phyloP scores from a whole-genome alignment of 148 eudicot genomes.

The Rhododendron mucronatum region DNA sequence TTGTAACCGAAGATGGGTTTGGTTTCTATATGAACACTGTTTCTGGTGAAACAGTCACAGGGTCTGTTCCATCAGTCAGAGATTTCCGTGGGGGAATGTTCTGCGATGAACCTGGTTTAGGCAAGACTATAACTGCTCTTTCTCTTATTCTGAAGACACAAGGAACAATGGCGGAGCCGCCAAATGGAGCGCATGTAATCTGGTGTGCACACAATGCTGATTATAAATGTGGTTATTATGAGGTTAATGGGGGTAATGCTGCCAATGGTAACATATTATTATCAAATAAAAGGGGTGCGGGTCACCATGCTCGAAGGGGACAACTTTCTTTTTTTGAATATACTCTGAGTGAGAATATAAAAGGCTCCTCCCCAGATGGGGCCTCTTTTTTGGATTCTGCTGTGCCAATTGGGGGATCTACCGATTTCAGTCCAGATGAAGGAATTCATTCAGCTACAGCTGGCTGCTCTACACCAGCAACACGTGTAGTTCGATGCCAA shows the following conservation, averaged over 20 bases:
- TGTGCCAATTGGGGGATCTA: slow-evolving; percentile 20
- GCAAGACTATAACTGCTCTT: slow-evolving; percentile 92
- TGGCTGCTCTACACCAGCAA: slow-evolving; percentile 22
- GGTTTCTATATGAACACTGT: slow-evolving; percentile 55
- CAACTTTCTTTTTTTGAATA: slow-evolving; percentile 47
- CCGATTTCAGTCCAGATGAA: slow-evolving; percentile 27
- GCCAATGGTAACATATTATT: slow-evolving; percentile 24
- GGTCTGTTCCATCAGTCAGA: slow-evolving; percentile 44
- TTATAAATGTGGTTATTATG: slow-evolving; percentile 87
- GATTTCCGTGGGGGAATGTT: slow-evolving; percentile 96
- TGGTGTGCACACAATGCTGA: slow-evolving; percentile 68
- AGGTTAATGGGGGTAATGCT: slow-evolving; percentile 40
- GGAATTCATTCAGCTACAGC: slow-evolving; percentile 21
- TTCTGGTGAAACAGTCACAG: slow-evolving; percentile 64
- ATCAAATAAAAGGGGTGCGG: slow-evolving; percentile 31
- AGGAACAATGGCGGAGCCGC: slow-evolving; percentile 79
- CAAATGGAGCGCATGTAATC: slow-evolving; percentile 49
- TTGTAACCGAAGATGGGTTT: slow-evolving; percentile 66
- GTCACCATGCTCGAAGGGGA: slow-evolving; percentile 50
- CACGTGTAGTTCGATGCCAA: slow-evolving; percentile 24
- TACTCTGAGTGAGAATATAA: slow-evolving; percentile 24
- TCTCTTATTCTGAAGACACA: slow-evolving; percentile 88
- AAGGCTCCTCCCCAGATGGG: slow-evolving; percentile 24
- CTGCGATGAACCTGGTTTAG: slow-evolving; percentile 98
- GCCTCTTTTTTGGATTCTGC: slow-evolving; percentile 14